A percentile compares a stretch with the other conserved stretches of the same genome.
Conservation (phyloP, 2,329 filamentous ascomycete species). For the Clarireedia paspali region DNA sequence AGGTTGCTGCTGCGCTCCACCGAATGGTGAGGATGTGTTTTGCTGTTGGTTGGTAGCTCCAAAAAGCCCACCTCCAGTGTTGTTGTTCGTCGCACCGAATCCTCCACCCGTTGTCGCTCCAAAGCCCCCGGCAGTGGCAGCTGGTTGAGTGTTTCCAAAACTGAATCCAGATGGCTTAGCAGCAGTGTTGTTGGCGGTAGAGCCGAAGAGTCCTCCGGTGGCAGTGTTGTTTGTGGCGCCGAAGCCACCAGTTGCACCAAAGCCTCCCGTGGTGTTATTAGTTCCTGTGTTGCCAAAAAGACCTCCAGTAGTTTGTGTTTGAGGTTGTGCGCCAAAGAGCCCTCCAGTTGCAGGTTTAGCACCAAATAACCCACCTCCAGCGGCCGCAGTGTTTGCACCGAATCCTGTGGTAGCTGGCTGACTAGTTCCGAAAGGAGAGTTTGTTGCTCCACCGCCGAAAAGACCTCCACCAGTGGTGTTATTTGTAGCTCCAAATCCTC, state of each 20-base stretch:
- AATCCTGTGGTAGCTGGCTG: conserved; percentile 40
- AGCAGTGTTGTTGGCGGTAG: conserved; percentile 29
- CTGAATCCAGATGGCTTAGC: conserved; percentile 31
- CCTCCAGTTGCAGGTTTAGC: conserved; percentile 29
- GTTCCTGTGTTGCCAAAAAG: conserved; percentile 17
- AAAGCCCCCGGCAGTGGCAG: conserved; percentile 20
- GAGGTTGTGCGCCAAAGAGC: conserved; percentile 35
- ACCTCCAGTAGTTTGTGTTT: conserved; percentile 15
- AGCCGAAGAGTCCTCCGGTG: conserved; percentile 24
- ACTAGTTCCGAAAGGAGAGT: conserved; percentile 38
- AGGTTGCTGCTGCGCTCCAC: conserved; percentile 34
- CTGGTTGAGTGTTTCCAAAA: conserved; percentile 20
- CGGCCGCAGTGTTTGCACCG: conserved; percentile 32
- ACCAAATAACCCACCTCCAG: conserved; percentile 35
- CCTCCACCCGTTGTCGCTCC: conserved; percentile 20
- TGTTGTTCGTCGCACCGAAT: conserved; percentile 16
- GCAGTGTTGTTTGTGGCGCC: conserved; percentile 23
- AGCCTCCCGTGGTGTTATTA: conserved; percentile 30
- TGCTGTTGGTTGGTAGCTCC: conserved; percentile 25
- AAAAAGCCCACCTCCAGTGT: conserved; percentile 31
- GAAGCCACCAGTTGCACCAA: conserved; percentile 32
- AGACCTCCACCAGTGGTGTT: conserved; percentile 29
- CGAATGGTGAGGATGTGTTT: conserved; percentile 29
- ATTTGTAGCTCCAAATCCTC: conserved; percentile 21
- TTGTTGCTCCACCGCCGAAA: conserved; percentile 34